phyloP scores from a whole-genome alignment of 225 moss, liverwort and hornwort species.

The Ulota crispa region DNA sequence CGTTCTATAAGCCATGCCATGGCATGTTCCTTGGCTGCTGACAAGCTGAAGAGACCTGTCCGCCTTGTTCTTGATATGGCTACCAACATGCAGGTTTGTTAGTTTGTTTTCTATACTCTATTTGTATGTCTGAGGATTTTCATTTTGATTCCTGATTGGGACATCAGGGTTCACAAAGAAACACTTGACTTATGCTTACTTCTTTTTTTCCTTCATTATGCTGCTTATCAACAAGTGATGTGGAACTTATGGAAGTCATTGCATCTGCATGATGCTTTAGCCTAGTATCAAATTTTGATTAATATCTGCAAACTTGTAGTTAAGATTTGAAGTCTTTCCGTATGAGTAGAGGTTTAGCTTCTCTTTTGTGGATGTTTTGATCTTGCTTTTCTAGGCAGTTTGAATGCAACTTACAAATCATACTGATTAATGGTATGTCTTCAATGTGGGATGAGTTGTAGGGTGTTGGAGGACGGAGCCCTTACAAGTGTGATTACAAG shows the following conservation, averaged over 20 bases:
- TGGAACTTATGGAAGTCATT: neutral
- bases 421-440: neutral
- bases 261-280: neutral
- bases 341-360: neutral
- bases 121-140: neutral
- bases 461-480: constrained; percentile 82
- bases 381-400: neutral
- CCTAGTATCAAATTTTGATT: neutral
- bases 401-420: neutral
- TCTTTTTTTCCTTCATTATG: neutral
- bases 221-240: neutral
- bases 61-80: constrained; percentile 75
- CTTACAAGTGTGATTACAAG: constrained; percentile 76
- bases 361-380: neutral
- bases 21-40: constrained; percentile 88
- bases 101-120: neutral
- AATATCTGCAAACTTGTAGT: neutral
- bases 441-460: constrained; percentile 24
- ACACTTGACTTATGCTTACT: neutral
- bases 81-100: constrained; percentile 82
- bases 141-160: neutral
- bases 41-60: constrained; percentile 75
- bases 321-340: neutral
- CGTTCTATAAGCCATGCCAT: constrained; percentile 61
- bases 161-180: neutral